Percentiles rank a stretch among this genome's conserved stretches.
Evolutionary conservation across 345 rosid species (phyloP).

Genomic region (Hibiscus syriacus): DNA sequence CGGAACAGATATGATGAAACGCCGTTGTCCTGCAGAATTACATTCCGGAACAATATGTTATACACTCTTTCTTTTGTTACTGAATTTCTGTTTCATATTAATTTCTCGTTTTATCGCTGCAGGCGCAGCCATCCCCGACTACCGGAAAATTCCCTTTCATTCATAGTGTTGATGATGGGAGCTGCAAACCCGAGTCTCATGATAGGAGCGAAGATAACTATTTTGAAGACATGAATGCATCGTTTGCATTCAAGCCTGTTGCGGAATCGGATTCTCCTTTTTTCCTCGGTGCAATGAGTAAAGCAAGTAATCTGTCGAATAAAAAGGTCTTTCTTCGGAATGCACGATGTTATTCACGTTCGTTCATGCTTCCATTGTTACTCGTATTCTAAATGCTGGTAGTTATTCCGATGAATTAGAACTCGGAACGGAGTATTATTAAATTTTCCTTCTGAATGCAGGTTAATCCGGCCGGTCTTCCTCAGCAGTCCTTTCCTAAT

Average conservation of each 20-base stretch:
- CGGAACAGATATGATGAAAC: too few species aligned
- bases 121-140: constrained; percentile 94
- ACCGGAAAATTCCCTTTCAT: constrained; percentile 72
- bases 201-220: constrained; percentile 51
- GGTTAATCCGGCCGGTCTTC: not conserved
- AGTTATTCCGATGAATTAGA: too few species aligned
- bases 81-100: not conserved
- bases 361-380: not conserved
- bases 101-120: constrained; percentile 18
- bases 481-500: not conserved
- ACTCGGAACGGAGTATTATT: not conserved
- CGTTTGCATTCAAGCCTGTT: constrained; percentile 74
- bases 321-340: too few species aligned
- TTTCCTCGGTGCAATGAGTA: constrained; percentile 36
- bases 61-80: not conserved
- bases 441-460: not conserved
- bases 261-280: constrained; percentile 43
- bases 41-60: too few species aligned
- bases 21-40: too few species aligned
- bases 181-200: constrained; percentile 25
- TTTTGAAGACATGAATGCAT: constrained; percentile 44
- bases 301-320: constrained; percentile 36
- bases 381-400: not conserved
- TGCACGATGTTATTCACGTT: not conserved
- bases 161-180: constrained; percentile 33